These are phyloP conservation scores for Rosa hybrid DNA, from an alignment of 331 rosid genomes.

Conservation along the genomic window DNA sequence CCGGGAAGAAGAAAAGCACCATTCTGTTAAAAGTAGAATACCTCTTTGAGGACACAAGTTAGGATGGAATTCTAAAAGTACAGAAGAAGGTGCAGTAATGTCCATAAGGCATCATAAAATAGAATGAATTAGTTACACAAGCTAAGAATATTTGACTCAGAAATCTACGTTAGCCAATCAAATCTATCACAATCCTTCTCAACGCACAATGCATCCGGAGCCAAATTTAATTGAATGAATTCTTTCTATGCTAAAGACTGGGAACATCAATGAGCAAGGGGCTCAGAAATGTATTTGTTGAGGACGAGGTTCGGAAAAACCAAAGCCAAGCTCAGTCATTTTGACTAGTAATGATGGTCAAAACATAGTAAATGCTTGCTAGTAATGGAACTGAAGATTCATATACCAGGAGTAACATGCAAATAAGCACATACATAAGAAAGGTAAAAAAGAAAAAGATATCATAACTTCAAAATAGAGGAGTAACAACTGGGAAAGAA, in stretches of 20 bases:
- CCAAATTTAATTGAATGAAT: background rate
- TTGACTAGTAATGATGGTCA: background rate
- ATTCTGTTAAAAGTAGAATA: conserved; percentile 45
- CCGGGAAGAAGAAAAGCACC: conserved; percentile 91
- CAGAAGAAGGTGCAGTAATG: background rate
- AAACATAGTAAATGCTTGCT: background rate
- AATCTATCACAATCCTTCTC: background rate
- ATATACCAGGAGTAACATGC: background rate
- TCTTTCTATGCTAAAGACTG: background rate
- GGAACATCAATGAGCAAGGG: background rate
- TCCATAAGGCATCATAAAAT: background rate
- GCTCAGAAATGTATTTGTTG: background rate
- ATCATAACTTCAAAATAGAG: background rate
- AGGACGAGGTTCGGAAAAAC: background rate
- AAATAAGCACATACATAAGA: background rate
- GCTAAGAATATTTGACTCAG: background rate
- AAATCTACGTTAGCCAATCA: background rate
- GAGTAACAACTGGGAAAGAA: background rate
- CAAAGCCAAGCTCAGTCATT: background rate
- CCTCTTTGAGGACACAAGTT: conserved; percentile 7
- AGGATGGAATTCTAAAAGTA: background rate
- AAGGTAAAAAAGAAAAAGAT: background rate
- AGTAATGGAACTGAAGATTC: background rate
- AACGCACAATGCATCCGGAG: background rate
- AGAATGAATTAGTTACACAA: background rate